phyloP scores from a whole-genome alignment of 495 filamentous ascomycete species.

The Penicillium goetzii region DNA sequence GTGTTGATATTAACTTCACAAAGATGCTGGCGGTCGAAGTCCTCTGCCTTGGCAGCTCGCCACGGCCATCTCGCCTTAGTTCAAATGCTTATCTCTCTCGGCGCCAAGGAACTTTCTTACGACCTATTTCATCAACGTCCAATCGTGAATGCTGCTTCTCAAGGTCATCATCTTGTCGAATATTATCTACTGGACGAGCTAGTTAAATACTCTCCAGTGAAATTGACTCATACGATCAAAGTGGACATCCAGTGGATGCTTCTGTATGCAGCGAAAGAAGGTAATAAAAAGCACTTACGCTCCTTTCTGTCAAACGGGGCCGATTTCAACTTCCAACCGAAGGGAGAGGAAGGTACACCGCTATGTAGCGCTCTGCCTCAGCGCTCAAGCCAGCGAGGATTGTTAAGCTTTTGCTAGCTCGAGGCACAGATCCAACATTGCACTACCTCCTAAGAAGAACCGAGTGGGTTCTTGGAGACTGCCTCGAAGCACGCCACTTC shows the following conservation, averaged over 20 bases:
- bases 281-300: background rate
- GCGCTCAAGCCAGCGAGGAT: background rate
- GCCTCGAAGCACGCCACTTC: background rate
- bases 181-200: no score
- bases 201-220: no score
- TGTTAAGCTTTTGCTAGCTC: background rate
- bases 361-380: background rate
- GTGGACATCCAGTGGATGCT: background rate
- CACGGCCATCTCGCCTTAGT: no score
- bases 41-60: no score
- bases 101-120: no score
- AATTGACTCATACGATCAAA: background rate
- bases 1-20: no score
- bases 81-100: no score
- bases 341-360: background rate
- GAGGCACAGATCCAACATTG: background rate
- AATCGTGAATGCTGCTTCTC: no score
- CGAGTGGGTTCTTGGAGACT: background rate
- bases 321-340: background rate
- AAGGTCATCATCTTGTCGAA: no score
- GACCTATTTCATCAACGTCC: no score
- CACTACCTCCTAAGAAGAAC: background rate
- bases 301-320: background rate
- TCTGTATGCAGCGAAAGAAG: background rate
- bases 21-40: no score